Percentiles rank a stretch among this genome's conserved stretches.
These are phyloP conservation scores for Brassica incana DNA, from an alignment of 345 rosid species.

Conservation along the genomic window DNA sequence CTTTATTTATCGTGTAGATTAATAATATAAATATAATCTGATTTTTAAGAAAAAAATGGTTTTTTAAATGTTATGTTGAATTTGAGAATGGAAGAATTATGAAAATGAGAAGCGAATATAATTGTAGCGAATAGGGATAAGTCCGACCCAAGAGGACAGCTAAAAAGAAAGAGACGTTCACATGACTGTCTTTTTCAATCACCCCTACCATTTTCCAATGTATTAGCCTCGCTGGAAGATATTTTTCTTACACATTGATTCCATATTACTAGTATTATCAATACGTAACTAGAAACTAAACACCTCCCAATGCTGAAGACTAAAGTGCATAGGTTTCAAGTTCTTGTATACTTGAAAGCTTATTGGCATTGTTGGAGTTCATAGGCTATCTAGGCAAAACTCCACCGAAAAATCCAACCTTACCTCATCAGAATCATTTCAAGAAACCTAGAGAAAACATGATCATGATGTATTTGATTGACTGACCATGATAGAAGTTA, in stretches of 20 bases:
- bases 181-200: conserved; percentile 23
- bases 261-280: neutral
- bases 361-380: conserved; percentile 53
- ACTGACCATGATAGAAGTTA: neutral
- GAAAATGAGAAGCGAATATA: neutral
- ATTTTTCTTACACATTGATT: neutral
- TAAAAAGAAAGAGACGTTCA: conserved; percentile 13
- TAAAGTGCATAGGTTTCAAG: conserved; percentile 71
- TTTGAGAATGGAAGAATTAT: conserved; percentile 4
- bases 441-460: neutral
- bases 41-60: neutral
- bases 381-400: conserved; percentile 87
- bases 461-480: neutral
- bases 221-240: neutral
- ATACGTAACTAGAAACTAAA: conserved; percentile 35
- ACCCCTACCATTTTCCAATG: neutral
- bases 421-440: conserved; percentile 21
- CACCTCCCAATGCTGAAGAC: conserved; percentile 78
- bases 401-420: conserved; percentile 56
- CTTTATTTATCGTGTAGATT: neutral
- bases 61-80: neutral
- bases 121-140: conserved; percentile 8
- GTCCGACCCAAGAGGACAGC: conserved; percentile 1
- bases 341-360: conserved; percentile 76
- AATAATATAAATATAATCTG: neutral